Evolutionary conservation across 768 basidiomycete genomes (phyloP).

Genomic region (Termitomyces sp.): DNA sequence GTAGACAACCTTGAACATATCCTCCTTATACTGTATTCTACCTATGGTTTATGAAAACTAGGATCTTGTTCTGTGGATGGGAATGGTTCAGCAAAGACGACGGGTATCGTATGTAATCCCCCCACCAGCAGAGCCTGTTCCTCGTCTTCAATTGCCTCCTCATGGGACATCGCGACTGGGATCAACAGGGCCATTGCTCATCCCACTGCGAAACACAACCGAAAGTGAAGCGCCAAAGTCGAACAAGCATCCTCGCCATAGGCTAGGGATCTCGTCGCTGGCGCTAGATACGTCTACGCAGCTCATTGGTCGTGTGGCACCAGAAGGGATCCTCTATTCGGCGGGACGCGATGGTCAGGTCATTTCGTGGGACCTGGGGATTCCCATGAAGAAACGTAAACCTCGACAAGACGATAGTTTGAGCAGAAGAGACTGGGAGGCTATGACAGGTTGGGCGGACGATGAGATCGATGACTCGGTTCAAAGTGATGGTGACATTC

Average conservation of each 20-base stretch:
- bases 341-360: constrained; percentile 88
- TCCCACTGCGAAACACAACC: constrained; percentile 28
- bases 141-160: constrained; percentile 69
- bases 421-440: constrained; percentile 53
- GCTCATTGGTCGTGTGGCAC: constrained; percentile 57
- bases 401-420: constrained; percentile 22
- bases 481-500: constrained; percentile 69
- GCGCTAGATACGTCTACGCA: constrained; percentile 83
- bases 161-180: constrained; percentile 63
- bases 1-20: neutral
- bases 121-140: constrained; percentile 57
- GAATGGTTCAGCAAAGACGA: constrained; percentile 48
- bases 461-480: constrained; percentile 57
- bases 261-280: constrained; percentile 83
- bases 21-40: neutral
- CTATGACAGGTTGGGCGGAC: constrained; percentile 82
- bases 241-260: constrained; percentile 68
- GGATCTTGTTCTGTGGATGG: constrained; percentile 1
- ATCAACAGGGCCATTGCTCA: constrained; percentile 63
- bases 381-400: constrained; percentile 54
- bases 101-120: constrained; percentile 90
- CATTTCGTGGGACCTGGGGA: constrained; percentile 81
- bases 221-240: constrained; percentile 22
- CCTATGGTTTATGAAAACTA: constrained; percentile 1
- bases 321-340: constrained; percentile 87